Percentiles rank a stretch among this genome's conserved stretches.
phyloP scores from a whole-genome alignment of 805 yeast genomes.

The Wickerhamiella musiphila region DNA sequence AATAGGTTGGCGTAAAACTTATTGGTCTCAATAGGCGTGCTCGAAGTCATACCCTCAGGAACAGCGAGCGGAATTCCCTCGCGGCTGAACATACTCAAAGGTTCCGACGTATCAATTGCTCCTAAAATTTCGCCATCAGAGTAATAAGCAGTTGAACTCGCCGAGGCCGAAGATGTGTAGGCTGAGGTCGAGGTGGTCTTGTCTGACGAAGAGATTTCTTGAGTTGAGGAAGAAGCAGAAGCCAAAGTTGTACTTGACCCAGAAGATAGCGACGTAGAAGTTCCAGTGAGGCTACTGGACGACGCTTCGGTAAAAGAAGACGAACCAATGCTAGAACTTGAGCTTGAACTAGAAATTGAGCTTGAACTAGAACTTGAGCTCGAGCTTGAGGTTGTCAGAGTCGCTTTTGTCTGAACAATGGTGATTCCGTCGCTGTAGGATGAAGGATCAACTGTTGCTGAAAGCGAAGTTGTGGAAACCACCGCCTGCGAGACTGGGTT shows the following conservation, averaged over 20 bases:
- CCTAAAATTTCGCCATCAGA: conserved; percentile 29
- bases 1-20: conserved; percentile 56
- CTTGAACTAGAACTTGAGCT: conserved; percentile 1
- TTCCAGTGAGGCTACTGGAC: neutral
- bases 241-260: neutral
- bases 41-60: conserved; percentile 31
- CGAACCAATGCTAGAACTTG: conserved; percentile 1
- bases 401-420: conserved; percentile 4
- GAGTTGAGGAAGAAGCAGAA: conserved; percentile 1
- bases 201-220: conserved; percentile 2
- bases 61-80: conserved; percentile 29
- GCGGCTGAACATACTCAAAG: conserved; percentile 31
- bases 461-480: conserved; percentile 18
- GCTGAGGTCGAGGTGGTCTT: conserved; percentile 5
- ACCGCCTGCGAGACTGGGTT: conserved; percentile 21
- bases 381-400: conserved; percentile 1
- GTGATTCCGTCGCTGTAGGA: conserved; percentile 16
- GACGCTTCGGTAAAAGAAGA: neutral
- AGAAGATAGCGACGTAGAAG: conserved; percentile 6
- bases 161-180: conserved; percentile 3
- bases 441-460: conserved; percentile 19
- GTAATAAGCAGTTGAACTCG: conserved; percentile 12
- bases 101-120: conserved; percentile 29
- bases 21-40: conserved; percentile 46
- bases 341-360: neutral